These are phyloP conservation scores for Yamadazyma sp. DNA, from an alignment of 1,139 yeast species.

Conservation along the genomic window DNA sequence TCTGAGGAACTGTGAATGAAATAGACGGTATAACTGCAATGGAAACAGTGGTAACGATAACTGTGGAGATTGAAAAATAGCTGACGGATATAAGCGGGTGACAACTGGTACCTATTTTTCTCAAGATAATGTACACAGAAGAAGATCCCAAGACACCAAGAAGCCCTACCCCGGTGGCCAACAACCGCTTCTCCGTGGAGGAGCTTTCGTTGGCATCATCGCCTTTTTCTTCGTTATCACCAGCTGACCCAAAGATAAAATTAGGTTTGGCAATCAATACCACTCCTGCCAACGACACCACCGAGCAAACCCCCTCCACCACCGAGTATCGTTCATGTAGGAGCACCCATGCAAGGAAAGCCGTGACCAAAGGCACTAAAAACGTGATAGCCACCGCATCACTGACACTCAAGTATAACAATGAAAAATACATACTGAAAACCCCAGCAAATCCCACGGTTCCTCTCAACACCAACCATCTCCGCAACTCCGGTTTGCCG, in stretches of 20 bases:
- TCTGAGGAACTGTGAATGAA: slow-evolving; percentile 59
- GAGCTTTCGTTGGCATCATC: slow-evolving; percentile 40
- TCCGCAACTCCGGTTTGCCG: slow-evolving; percentile 65
- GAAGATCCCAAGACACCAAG: slow-evolving; percentile 73
- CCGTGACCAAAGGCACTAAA: slow-evolving; percentile 74
- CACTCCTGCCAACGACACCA: slow-evolving; percentile 73
- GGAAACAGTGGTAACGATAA: slow-evolving; percentile 54
- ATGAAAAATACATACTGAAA: slow-evolving; percentile 70
- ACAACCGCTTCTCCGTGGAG: slow-evolving; percentile 38
- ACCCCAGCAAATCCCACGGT: slow-evolving; percentile 77
- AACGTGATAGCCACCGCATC: slow-evolving; percentile 79
- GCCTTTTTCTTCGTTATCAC: slow-evolving; percentile 30
- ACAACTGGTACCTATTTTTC: slow-evolving; percentile 74
- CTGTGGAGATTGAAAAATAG: slow-evolving; percentile 65
- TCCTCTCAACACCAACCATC: slow-evolving; percentile 63
- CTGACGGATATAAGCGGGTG: slow-evolving; percentile 81
- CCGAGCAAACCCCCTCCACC: slow-evolving; percentile 67
- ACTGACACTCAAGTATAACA: slow-evolving; percentile 72
- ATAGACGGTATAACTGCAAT: slow-evolving; percentile 59
- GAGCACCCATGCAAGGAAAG: slow-evolving; percentile 67
- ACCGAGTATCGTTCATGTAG: slow-evolving; percentile 67
- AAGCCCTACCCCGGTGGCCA: slow-evolving; percentile 67
- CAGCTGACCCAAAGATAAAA: slow-evolving; percentile 58
- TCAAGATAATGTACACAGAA: slow-evolving; percentile 65
- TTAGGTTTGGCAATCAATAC: slow-evolving; percentile 78